A percentile compares a stretch with the other conserved stretches of the same genome.
These are phyloP conservation scores for Aphanomyces euteiches DNA, from an alignment of 352 stramenopile species.

Conservation along the genomic window DNA sequence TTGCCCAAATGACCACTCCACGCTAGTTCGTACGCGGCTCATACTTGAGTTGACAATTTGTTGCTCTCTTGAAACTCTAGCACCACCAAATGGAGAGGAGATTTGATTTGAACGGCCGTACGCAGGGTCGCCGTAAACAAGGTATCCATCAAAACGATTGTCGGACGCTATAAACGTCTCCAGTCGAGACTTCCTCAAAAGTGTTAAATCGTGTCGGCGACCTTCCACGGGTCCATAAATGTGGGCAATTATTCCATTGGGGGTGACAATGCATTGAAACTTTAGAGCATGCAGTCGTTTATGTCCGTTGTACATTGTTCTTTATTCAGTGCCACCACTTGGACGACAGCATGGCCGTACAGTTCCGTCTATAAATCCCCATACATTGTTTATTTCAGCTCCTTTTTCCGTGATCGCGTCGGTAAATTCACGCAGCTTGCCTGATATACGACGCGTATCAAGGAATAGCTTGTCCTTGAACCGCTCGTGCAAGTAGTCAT, in stretches of 20 bases:
- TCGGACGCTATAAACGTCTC: not conserved
- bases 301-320: constrained; percentile 23
- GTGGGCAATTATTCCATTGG: constrained; percentile 8
- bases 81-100: not conserved
- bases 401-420: not conserved
- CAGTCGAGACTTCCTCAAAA: constrained; percentile 6
- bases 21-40: not conserved
- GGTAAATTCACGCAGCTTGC: not conserved
- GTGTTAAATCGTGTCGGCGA: constrained; percentile 14
- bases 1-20: not conserved
- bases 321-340: not conserved
- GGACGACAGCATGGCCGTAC: constrained; percentile 13
- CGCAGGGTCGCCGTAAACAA: constrained; percentile 11
- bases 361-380: constrained; percentile 30
- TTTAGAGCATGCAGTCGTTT: constrained; percentile 7
- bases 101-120: constrained; percentile 4
- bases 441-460: not conserved
- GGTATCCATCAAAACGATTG: not conserved
- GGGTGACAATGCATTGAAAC: constrained; percentile 1
- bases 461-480: not conserved
- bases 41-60: not conserved
- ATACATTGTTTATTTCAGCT: not conserved
- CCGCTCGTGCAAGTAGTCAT: not conserved
- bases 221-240: constrained; percentile 20
- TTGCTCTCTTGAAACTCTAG: not conserved